phyloP scores from a whole-genome alignment of 2,329 filamentous ascomycete genomes.

The Pestalotiopsis sp. region DNA sequence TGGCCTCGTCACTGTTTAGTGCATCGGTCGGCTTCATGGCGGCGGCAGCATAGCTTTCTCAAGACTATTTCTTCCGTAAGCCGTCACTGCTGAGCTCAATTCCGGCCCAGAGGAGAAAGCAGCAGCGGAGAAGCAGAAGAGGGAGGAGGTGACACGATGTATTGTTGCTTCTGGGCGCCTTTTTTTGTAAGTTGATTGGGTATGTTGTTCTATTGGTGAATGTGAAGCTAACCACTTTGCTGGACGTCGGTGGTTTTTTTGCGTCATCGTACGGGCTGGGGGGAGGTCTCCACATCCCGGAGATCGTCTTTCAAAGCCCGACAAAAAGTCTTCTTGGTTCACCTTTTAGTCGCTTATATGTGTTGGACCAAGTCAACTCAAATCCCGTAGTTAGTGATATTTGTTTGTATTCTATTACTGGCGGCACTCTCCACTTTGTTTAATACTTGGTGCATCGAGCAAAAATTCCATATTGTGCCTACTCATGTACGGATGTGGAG shows the following conservation, averaged over 20 bases:
- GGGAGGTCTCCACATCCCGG: slow-evolving; percentile 1
- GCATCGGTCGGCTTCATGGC: slow-evolving; percentile 51
- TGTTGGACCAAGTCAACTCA: not conserved
- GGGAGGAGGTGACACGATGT: not conserved
- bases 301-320: slow-evolving; percentile 1
- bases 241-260: slow-evolving; percentile 5
- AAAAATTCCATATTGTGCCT: too few species aligned
- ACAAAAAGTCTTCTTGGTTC: not conserved
- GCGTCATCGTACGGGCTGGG: slow-evolving; percentile 12
- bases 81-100: too few species aligned
- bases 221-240: not conserved
- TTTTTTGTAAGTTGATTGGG: not conserved
- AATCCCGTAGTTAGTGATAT: not conserved
- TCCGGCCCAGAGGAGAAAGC: not conserved
- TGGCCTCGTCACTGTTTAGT: slow-evolving; percentile 67
- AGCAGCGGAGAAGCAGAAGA: too few species aligned
- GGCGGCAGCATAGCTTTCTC: not conserved
- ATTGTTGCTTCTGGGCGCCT: not conserved
- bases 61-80: not conserved
- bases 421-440: too few species aligned
- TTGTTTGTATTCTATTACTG: too few species aligned
- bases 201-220: not conserved
- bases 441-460: too few species aligned
- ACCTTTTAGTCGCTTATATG: not conserved
- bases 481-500: too few species aligned